Evolutionary conservation across 352 stramenopile species (phyloP), one percentile per base, ranked within the genome.

Genomic region (Salisapilia sapeloensis): DNA sequence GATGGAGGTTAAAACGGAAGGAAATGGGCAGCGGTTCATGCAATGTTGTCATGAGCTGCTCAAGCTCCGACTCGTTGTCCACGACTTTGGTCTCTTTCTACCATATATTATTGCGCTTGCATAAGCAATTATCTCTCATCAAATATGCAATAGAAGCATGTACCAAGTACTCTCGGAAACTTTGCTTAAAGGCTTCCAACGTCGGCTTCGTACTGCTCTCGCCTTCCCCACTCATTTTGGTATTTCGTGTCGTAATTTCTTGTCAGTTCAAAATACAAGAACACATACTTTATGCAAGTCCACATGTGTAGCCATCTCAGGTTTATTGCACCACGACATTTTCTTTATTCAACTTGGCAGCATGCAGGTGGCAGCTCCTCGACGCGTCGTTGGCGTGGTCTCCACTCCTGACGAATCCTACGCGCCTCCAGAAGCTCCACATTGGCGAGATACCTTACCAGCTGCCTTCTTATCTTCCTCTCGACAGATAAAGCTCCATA

Each of bases 1-100:
- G 67, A 33, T 85, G 67, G 18, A 84, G 38, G 44, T 86, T 90
- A 16, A 90, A 44, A 33, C 74, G 74, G 50, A 90, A 90, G 1
- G 63, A 85, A 29, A 90, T 52, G 14, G 74, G 70, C 29, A 90
- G 51, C 12, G 74, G 74, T 40, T 74, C 49, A 45, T 86, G 67
- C 29, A 90, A 56, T 33, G 79, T 48, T 48, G 46, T 55, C 56
- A 90, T 71, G 29, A 90, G 60, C 42, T 52, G 20, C 16, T 69
- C 44, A 17, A 86, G 46, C 42, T 90, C 62, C 6, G 35, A 34
- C 9, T 61, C 55, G 19, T 53, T 50, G 18, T 42, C 33, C 18
- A 86, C 71, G 11, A 56, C 70, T 44, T 61, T 38, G 4, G 71
- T 77, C 38, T 77, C 61, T 22, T 48, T 53, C 74, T 85, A 37